Conservation (phyloP, 2,329 filamentous ascomycete species). For the Botrytis fabae region DNA sequence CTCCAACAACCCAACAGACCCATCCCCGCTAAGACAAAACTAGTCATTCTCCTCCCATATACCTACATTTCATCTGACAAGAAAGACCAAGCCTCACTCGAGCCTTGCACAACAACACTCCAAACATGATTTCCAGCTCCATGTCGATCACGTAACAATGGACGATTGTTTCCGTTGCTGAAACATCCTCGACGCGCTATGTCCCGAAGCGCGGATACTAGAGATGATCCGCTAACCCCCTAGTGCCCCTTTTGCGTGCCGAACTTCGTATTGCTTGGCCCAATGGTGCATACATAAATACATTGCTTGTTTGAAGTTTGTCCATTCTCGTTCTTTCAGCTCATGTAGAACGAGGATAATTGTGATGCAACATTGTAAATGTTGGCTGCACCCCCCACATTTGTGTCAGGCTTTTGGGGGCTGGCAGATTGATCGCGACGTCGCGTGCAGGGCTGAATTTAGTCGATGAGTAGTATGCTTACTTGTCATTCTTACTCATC, state of each 20-base stretch:
- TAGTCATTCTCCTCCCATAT: not conserved
- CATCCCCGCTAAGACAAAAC: not conserved
- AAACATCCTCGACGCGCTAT: constrained; percentile 2
- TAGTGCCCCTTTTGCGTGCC: constrained; percentile 1
- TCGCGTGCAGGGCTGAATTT: not conserved
- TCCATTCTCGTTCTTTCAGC: not conserved
- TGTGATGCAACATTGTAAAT: not conserved
- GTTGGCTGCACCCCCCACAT: not conserved
- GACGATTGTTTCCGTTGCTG: constrained; percentile 10
- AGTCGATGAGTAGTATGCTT: not conserved
- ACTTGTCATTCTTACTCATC: not conserved
- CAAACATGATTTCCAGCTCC: not conserved
- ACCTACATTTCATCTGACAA: not conserved
- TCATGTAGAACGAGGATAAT: not conserved
- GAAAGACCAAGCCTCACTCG: not conserved
- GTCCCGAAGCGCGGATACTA: not conserved
- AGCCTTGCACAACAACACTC: not conserved
- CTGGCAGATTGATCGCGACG: not conserved
- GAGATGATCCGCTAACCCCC: not conserved
- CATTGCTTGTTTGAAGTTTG: not conserved
- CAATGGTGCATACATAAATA: not conserved
- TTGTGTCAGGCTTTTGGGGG: not conserved
- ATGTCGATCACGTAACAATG: not conserved
- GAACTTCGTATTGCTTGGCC: not conserved
- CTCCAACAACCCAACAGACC: not conserved